Evolutionary conservation across 164 flowering plant genomes (phyloP).

Genomic region (Berberis thunbergii): DNA sequence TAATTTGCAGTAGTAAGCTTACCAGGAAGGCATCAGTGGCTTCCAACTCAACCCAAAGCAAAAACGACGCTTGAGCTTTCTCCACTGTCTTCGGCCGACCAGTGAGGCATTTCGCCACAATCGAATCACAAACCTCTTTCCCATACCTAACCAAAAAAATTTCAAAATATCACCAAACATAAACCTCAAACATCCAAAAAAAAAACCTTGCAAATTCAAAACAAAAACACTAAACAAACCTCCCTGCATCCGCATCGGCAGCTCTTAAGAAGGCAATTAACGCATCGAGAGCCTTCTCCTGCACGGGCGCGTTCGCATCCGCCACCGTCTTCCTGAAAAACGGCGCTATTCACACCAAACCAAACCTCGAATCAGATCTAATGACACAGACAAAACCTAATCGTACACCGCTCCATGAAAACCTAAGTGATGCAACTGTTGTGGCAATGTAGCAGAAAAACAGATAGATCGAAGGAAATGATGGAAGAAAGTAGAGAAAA

Average conservation of each 20-base stretch:
- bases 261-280: conserved; percentile 70
- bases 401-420: not conserved
- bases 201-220: not conserved
- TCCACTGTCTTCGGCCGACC: conserved; percentile 97
- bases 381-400: not conserved
- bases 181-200: not conserved
- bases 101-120: conserved; percentile 83
- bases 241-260: conserved; percentile 90
- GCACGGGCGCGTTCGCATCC: conserved; percentile 97
- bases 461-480: not conserved
- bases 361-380: not conserved
- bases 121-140: conserved; percentile 85
- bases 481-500: conserved; percentile 9
- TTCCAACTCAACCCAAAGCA: conserved; percentile 96
- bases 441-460: not conserved
- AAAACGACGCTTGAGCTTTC: conserved; percentile 74
- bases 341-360: conserved; percentile 33
- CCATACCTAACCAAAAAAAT: conserved; percentile 40
- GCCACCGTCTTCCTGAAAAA: conserved; percentile 77
- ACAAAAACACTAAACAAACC: conserved; percentile 28
- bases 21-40: conserved; percentile 89
- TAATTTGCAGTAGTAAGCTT: conserved; percentile 4
- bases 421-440: not conserved
- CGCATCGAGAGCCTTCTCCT: conserved; percentile 96
- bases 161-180: not conserved